phyloP scores from a whole-genome alignment of 1,284 basidiomycete species.

The Sanghuangporus baumii region DNA sequence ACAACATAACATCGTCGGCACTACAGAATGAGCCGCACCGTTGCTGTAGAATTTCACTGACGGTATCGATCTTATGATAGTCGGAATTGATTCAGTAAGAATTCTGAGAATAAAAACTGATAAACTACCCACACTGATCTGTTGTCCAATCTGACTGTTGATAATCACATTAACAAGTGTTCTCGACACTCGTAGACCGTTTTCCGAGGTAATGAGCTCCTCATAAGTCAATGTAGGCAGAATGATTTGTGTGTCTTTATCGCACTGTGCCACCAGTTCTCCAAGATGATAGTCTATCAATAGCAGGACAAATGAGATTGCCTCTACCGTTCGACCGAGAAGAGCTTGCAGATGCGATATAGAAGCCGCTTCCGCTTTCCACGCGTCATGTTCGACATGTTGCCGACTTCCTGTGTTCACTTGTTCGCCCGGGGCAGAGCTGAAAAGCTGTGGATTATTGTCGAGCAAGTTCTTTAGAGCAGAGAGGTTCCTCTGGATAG shows the following conservation, averaged over 20 bases:
- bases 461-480: conserved; percentile 73
- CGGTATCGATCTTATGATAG: conserved; percentile 76
- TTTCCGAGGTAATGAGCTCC: conserved; percentile 77
- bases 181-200: conserved; percentile 79
- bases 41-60: conserved; percentile 91
- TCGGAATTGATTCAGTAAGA: conserved; percentile 10
- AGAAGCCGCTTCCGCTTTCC: conserved; percentile 84
- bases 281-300: conserved; percentile 87
- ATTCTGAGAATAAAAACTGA: background rate
- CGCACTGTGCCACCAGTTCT: conserved; percentile 81
- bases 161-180: conserved; percentile 94
- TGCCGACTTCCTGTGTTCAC: conserved; percentile 46
- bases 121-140: conserved; percentile 71
- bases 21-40: conserved; percentile 97
- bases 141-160: conserved; percentile 95
- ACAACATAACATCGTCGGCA: conserved; percentile 95
- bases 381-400: conserved; percentile 70
- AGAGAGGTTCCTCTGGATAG: conserved; percentile 74
- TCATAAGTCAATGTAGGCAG: conserved; percentile 74
- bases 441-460: conserved; percentile 75
- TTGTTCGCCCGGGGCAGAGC: conserved; percentile 65
- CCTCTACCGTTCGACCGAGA: conserved; percentile 81
- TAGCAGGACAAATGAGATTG: conserved; percentile 88
- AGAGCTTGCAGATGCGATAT: conserved; percentile 69
- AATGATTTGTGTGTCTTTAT: conserved; percentile 59